Percentiles rank a stretch among this genome's conserved stretches.
phyloP scores from a whole-genome alignment of 176 grass and related monocot species.

The Phoenix roebelenii region DNA sequence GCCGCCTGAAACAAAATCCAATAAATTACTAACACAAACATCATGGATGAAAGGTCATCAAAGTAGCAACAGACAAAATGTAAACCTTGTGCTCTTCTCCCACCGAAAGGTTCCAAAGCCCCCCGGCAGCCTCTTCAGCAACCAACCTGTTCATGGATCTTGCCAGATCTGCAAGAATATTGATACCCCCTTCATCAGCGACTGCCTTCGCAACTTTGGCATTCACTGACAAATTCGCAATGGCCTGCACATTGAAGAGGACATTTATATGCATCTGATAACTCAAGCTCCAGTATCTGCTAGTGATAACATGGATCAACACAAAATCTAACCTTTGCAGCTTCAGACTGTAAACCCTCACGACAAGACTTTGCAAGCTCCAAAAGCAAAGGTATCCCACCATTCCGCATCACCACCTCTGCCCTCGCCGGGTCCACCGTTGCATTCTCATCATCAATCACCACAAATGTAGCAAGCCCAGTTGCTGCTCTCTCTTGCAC shows the following conservation, averaged over 20 bases:
- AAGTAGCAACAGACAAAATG: conserved; percentile 3
- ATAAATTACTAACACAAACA: conserved; percentile 26
- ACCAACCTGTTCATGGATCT: conserved; percentile 81
- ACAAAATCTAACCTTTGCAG: conserved; percentile 47
- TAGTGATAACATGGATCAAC: background rate
- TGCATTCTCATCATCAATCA: conserved; percentile 84
- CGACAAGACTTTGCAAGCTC: conserved; percentile 78
- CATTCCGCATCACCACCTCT: conserved; percentile 72
- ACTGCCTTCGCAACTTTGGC: conserved; percentile 85
- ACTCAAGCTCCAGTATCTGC: background rate
- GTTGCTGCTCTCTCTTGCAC: conserved; percentile 92
- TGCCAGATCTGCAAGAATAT: conserved; percentile 70
- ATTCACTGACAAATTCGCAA: conserved; percentile 97
- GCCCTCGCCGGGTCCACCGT: conserved; percentile 90
- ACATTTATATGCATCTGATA: background rate
- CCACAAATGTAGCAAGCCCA: conserved; percentile 90
- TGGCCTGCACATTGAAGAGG: conserved; percentile 48
- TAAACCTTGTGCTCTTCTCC: conserved; percentile 95
- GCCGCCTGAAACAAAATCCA: conserved; percentile 40
- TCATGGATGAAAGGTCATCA: background rate
- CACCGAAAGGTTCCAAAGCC: conserved; percentile 99
- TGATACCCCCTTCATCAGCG: conserved; percentile 88
- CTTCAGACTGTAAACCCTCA: conserved; percentile 85
- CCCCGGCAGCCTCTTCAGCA: conserved; percentile 97
- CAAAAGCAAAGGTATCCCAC: conserved; percentile 79